Base-by-base conservation (phyloP, 2,329 filamentous ascomycete genomes). In the Fusarium paranaense region DNA sequence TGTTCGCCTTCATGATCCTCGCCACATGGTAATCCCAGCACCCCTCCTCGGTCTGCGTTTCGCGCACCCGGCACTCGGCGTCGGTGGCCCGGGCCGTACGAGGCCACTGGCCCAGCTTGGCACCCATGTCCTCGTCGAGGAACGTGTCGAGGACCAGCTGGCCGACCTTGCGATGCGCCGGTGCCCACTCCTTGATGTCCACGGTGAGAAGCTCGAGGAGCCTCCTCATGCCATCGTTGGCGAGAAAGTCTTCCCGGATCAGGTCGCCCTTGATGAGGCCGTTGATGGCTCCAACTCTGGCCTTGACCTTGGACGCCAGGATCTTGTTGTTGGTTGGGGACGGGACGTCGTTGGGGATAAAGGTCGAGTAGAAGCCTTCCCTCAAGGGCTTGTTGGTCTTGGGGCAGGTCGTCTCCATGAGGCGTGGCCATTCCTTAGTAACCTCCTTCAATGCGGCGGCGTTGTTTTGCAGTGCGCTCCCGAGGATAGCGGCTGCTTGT, bases 91-190 rank as follows among this genome's bases (percentile, higher is more conserved):
- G 81, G 6, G 77, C 72, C 22, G 73, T 76, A 25, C 72, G 83
- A 0, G 90, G 90, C 90, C 90, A 92, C 70, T 89, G 82, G 0
- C 89, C 89, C 20, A 87, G 72, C 27, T 84, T 83, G 3, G 90
- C 90, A 45, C 90, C 90, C 86, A 92, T 90, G 66, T 88, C 86
- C 70, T 88, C 86, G 76, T 93, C 91, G n/a, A 93, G 82, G 78
- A 93, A 93, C 69, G 87, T 91, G 77, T 93, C 91, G 37, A 89
- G 85, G 32, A 92, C 85, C 65, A 93, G 84, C 69, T 90, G 85
- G 2, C 87, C 89, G 27, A 88, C 87, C 76, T 88, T 90, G 67
- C 85, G 86, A 78, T 88, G 86, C 7, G 88, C 86, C 2, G 82
- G 78, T 16, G 85, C 85, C 84, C 90, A 89, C 30, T 85, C 83